Conservation (phyloP, 345 rosid genomes). For the Murraya paniculata region DNA sequence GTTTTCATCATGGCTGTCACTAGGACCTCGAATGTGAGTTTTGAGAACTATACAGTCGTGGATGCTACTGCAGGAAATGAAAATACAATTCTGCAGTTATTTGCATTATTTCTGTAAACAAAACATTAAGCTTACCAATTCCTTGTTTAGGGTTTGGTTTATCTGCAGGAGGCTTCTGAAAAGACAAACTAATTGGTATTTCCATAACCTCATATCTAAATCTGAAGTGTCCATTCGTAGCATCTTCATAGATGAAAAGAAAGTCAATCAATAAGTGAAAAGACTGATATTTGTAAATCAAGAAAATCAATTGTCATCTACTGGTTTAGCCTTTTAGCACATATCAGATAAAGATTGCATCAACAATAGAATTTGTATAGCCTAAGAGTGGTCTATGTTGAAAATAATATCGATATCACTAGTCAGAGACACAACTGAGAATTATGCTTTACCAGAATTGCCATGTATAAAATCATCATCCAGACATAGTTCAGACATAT, state of each 20-base stretch:
- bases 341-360: not conserved
- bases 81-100: not conserved
- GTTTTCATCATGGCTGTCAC: not conserved
- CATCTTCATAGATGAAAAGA: conserved; percentile 37
- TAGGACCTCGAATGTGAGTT: not conserved
- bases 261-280: conserved; percentile 7
- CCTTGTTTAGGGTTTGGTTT: conserved; percentile 99
- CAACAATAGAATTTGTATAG: not conserved
- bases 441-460: conserved; percentile 49
- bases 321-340: not conserved
- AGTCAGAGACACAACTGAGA: not conserved
- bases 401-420: not conserved
- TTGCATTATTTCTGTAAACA: conserved; percentile 4
- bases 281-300: not conserved
- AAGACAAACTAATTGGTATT: conserved; percentile 68
- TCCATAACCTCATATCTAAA: conserved; percentile 85
- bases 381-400: not conserved
- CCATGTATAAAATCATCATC: conserved; percentile 70
- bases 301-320: not conserved
- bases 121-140: conserved; percentile 56
- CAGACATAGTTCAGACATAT: conserved; percentile 74
- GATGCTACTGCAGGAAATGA: not conserved
- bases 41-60: not conserved
- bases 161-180: conserved; percentile 77
- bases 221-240: conserved; percentile 64